These are phyloP conservation scores for Didymosphaeria variabile DNA, from an alignment of 2,329 filamentous ascomycete species.

Conservation along the genomic window DNA sequence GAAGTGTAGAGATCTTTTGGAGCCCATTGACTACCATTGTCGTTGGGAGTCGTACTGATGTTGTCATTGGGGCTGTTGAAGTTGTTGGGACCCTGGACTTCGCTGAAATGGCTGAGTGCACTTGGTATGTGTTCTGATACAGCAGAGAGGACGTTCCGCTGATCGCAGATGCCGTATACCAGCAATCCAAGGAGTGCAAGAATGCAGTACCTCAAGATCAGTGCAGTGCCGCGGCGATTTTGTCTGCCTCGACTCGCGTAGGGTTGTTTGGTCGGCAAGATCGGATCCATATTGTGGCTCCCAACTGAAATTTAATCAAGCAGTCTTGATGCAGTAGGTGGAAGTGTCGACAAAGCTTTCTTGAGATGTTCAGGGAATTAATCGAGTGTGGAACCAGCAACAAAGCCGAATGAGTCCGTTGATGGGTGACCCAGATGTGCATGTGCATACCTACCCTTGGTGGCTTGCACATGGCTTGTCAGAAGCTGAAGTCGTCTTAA, in stretches of 20 bases:
- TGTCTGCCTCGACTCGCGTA: slow-evolving; percentile 12
- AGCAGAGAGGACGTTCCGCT: background rate
- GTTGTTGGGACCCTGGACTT: background rate
- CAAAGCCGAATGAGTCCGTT: too few relatives aligned
- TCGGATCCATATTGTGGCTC: slow-evolving; percentile 2
- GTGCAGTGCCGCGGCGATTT: slow-evolving; percentile 8
- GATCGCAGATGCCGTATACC: slow-evolving; percentile 9
- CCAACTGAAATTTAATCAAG: background rate
- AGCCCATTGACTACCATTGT: too few relatives aligned
- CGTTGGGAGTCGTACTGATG: background rate
- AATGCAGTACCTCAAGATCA: slow-evolving; percentile 16
- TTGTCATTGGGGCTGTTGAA: background rate
- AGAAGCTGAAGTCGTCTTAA: too few relatives aligned
- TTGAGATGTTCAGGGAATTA: too few relatives aligned
- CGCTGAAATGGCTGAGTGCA: background rate
- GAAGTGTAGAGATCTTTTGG: too few relatives aligned
- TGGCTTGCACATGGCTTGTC: too few relatives aligned
- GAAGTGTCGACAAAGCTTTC: too few relatives aligned
- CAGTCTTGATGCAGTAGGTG: background rate
- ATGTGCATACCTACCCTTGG: too few relatives aligned
- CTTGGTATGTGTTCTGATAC: too few relatives aligned
- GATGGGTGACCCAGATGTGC: too few relatives aligned
- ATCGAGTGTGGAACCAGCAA: too few relatives aligned
- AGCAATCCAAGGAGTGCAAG: slow-evolving; percentile 7
- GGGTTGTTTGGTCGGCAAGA: slow-evolving; percentile 5